Percentiles rank a stretch among this genome's conserved stretches.
Conservation (phyloP, 257 asterid genomes). For the Solanum gracilifrons region DNA sequence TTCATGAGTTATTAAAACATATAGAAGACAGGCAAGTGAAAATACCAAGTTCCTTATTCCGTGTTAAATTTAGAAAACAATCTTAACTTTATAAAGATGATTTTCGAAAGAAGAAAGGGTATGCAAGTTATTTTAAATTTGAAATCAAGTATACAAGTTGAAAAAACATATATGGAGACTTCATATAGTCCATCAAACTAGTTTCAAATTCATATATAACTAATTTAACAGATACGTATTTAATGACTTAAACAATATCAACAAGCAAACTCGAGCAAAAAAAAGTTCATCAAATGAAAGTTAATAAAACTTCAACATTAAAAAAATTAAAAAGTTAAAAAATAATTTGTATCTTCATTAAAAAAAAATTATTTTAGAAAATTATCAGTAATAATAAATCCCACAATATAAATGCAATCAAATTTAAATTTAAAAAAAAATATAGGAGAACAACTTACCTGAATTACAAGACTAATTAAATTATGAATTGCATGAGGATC, state of each 20-base stretch:
- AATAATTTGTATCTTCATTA: neutral
- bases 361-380: neutral
- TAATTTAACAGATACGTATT: too few species aligned
- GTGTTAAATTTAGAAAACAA: neutral
- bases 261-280: too few species aligned
- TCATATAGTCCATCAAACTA: neutral
- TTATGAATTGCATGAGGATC: too few species aligned
- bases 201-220: neutral
- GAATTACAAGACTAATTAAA: too few species aligned
- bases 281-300: neutral
- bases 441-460: too few species aligned
- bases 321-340: too few species aligned
- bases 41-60: neutral
- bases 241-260: too few species aligned
- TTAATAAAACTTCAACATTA: neutral
- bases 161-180: neutral
- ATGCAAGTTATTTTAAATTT: too few species aligned
- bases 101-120: neutral
- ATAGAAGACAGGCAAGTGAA: neutral
- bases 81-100: too few species aligned
- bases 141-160: neutral
- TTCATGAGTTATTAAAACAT: too few species aligned
- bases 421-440: too few species aligned
- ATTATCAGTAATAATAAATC: neutral
- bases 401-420: neutral